Percentiles rank a stretch among this genome's conserved stretches.
These are phyloP conservation scores for Ganoderma multipileum DNA, from an alignment of 1,284 basidiomycete species.

Conservation along the genomic window DNA sequence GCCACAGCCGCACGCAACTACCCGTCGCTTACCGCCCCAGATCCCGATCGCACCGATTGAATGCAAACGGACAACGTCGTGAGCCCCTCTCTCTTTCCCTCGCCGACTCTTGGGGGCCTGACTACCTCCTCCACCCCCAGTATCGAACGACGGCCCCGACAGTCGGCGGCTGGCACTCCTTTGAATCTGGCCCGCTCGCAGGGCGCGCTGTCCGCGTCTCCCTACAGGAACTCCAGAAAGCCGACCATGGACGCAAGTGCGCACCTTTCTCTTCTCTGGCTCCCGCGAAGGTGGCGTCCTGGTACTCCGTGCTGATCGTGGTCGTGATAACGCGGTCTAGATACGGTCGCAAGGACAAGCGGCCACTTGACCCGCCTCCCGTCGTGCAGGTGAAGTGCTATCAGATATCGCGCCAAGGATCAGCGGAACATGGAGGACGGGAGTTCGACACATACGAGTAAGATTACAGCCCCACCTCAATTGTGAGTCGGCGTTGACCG, in stretches of 20 bases:
- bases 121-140: constrained; percentile 2
- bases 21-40: constrained; percentile 7
- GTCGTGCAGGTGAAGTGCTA: constrained; percentile 44
- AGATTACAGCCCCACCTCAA: constrained; percentile 19
- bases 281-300: not conserved
- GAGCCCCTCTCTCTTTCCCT: constrained; percentile 4
- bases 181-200: constrained; percentile 12
- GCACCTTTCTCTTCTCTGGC: not conserved
- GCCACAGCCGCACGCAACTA: not conserved
- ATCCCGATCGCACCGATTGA: constrained; percentile 11
- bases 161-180: constrained; percentile 8
- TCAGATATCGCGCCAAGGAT: constrained; percentile 37
- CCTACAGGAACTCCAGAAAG: constrained; percentile 29
- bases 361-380: constrained; percentile 51
- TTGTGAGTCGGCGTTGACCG: not conserved
- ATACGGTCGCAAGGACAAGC: constrained; percentile 46
- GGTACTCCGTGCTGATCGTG: not conserved
- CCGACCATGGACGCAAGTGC: constrained; percentile 30
- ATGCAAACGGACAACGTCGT: constrained; percentile 10
- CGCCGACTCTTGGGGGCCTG: constrained; percentile 4
- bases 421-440: constrained; percentile 38
- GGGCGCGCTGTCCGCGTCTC: constrained; percentile 20
- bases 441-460: constrained; percentile 51
- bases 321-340: constrained; percentile 29
- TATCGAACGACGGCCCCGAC: not conserved